These are phyloP conservation scores for Penicillium concentricum DNA, from an alignment of 2,329 filamentous ascomycete species.

Conservation along the genomic window DNA sequence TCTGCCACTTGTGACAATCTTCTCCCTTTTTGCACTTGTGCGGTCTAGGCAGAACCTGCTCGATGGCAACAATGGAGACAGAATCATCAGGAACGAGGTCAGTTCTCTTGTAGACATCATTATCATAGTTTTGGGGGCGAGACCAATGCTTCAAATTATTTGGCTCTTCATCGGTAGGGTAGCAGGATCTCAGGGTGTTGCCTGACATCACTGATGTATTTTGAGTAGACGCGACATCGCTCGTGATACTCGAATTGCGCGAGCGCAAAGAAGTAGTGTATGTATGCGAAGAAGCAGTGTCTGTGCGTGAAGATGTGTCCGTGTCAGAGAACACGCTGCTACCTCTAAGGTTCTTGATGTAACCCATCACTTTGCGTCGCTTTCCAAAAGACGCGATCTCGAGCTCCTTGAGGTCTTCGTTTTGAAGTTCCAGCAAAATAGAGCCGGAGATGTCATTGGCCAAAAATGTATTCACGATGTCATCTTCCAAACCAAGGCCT, in stretches of 20 bases:
- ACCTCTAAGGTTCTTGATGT: slow-evolving; percentile 54
- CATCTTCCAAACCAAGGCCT: slow-evolving; percentile 3
- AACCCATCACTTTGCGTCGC: slow-evolving; percentile 59
- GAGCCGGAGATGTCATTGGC: slow-evolving; percentile 89
- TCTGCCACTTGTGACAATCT: slow-evolving; percentile 77
- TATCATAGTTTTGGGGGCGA: slow-evolving; percentile 18
- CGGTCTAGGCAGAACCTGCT: slow-evolving; percentile 80
- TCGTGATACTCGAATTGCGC: slow-evolving; percentile 6
- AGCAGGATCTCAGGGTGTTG: background rate
- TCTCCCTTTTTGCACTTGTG: slow-evolving; percentile 85
- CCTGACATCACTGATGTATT: slow-evolving; percentile 7
- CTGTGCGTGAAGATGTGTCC: too few relatives aligned
- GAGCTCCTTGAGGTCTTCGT: slow-evolving; percentile 60
- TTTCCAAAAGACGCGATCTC: slow-evolving; percentile 64
- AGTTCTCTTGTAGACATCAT: background rate
- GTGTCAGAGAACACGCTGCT: slow-evolving; percentile 11
- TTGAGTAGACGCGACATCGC: slow-evolving; percentile 7
- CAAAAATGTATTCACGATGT: slow-evolving; percentile 77
- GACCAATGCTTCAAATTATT: slow-evolving; percentile 16
- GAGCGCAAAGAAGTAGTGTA: background rate
- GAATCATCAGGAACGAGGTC: slow-evolving; percentile 66
- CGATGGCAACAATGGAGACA: slow-evolving; percentile 87
- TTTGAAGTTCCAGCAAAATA: slow-evolving; percentile 90
- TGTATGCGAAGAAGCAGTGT: background rate
- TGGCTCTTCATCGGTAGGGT: background rate